A percentile compares a stretch with the other conserved stretches of the same genome.
Conservation (phyloP, 345 rosid genomes). For the Eucalyptus regnans region DNA sequence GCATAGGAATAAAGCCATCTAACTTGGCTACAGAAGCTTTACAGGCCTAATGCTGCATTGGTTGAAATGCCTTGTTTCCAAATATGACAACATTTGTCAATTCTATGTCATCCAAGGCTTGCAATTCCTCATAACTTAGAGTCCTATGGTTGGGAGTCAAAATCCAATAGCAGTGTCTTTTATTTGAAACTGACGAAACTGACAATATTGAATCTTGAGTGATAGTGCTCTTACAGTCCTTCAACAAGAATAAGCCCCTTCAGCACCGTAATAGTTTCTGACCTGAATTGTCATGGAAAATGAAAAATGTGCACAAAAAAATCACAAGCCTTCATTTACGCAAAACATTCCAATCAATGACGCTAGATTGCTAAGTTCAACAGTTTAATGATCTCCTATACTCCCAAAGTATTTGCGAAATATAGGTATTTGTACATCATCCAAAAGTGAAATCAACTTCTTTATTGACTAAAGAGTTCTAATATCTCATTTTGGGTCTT, state of each 20-base stretch:
- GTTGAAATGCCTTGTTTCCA: slow-evolving; percentile 59
- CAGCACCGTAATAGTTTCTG: too few species aligned
- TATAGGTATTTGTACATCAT: too few species aligned
- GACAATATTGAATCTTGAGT: slow-evolving; percentile 14
- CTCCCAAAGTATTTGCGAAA: too few species aligned
- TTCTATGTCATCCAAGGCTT: slow-evolving; percentile 7
- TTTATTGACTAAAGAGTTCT: too few species aligned
- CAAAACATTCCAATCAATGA: too few species aligned
- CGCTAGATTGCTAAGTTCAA: too few species aligned
- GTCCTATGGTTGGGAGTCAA: slow-evolving; percentile 13
- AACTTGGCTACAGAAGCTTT: slow-evolving; percentile 49
- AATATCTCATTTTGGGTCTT: background rate
- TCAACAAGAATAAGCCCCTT: slow-evolving; percentile 3
- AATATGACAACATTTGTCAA: slow-evolving; percentile 70
- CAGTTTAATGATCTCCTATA: too few species aligned
- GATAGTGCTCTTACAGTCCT: slow-evolving; percentile 30
- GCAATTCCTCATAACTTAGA: slow-evolving; percentile 55
- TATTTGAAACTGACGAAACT: slow-evolving; percentile 15
- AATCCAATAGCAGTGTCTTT: slow-evolving; percentile 1
- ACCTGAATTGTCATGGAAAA: too few species aligned
- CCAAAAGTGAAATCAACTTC: too few species aligned
- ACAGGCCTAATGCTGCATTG: slow-evolving; percentile 82
- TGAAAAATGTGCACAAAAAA: background rate
- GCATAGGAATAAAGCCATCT: slow-evolving; percentile 82
- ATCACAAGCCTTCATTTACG: background rate